Percentiles rank a stretch among this genome's conserved stretches.
Conservation (phyloP, 495 filamentous ascomycete species). For the Xylaria nigripes region DNA sequence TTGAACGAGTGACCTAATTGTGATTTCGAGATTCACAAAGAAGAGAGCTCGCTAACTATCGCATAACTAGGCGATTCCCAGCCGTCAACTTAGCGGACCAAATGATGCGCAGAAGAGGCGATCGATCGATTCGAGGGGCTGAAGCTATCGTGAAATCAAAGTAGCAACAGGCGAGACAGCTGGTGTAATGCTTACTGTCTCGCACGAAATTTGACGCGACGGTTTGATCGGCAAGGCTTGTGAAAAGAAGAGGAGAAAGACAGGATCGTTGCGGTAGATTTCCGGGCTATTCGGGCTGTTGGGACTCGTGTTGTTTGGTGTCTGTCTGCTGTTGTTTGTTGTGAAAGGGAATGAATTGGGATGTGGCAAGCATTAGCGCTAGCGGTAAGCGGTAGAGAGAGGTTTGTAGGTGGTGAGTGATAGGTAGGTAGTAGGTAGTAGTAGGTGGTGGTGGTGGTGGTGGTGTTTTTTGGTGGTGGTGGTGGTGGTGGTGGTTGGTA, state of each 20-base stretch:
- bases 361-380: background rate
- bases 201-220: background rate
- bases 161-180: background rate
- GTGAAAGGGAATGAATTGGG: background rate
- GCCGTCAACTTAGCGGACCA: slow-evolving; percentile 12
- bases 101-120: background rate
- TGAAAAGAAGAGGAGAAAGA: slow-evolving; percentile 1
- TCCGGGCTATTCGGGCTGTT: background rate
- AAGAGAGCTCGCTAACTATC: slow-evolving; percentile 16
- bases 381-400: slow-evolving; percentile 3
- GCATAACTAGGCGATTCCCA: slow-evolving; percentile 11
- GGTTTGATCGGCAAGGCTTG: slow-evolving; percentile 1
- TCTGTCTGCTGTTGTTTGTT: background rate
- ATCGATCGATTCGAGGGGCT: background rate
- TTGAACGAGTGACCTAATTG: background rate
- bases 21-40: slow-evolving; percentile 10
- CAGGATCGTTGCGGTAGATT: background rate
- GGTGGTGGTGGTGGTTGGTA: background rate
- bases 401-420: background rate
- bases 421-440: background rate
- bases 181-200: background rate
- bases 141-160: background rate
- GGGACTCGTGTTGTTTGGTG: background rate
- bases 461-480: background rate
- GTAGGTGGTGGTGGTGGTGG: background rate